A percentile compares a stretch with the other conserved stretches of the same genome.
These are phyloP conservation scores for Usnea hakonensis DNA, from an alignment of 495 filamentous ascomycete species.

Conservation along the genomic window DNA sequence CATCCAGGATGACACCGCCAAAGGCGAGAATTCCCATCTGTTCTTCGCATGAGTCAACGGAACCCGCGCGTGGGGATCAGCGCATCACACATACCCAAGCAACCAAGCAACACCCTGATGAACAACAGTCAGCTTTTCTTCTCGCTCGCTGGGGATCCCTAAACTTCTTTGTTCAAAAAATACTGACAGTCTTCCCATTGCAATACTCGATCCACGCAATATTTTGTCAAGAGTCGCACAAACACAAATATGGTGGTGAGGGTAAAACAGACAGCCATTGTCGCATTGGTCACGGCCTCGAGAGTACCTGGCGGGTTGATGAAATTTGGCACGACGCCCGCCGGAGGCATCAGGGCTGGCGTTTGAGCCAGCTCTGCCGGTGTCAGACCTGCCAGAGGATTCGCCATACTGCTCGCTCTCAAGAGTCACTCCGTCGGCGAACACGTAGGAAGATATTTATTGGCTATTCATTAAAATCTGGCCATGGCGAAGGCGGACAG, in stretches of 20 bases:
- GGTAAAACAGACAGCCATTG: background rate
- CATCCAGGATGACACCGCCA: background rate
- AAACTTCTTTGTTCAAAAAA: too few species aligned
- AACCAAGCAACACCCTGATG: background rate
- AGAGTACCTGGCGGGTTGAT: background rate
- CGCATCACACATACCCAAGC: background rate
- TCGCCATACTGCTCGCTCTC: background rate
- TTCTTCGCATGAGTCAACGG: background rate
- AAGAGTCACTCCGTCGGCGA: background rate
- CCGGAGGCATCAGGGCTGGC: background rate
- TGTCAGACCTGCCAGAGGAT: background rate
- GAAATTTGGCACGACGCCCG: background rate
- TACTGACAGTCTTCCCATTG: background rate
- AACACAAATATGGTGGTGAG: background rate
- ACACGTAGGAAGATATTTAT: background rate
- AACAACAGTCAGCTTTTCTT: background rate
- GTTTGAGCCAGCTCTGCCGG: background rate
- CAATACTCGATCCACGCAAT: background rate
- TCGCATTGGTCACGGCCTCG: background rate
- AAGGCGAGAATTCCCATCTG: background rate
- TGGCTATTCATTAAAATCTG: background rate
- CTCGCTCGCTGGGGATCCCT: background rate
- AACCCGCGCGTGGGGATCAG: background rate
- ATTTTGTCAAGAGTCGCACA: background rate
- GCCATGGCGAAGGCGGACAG: background rate